Evolutionary conservation across 1,284 basidiomycete species (phyloP).

Genomic region (Neotropicomus parvogracilis): DNA sequence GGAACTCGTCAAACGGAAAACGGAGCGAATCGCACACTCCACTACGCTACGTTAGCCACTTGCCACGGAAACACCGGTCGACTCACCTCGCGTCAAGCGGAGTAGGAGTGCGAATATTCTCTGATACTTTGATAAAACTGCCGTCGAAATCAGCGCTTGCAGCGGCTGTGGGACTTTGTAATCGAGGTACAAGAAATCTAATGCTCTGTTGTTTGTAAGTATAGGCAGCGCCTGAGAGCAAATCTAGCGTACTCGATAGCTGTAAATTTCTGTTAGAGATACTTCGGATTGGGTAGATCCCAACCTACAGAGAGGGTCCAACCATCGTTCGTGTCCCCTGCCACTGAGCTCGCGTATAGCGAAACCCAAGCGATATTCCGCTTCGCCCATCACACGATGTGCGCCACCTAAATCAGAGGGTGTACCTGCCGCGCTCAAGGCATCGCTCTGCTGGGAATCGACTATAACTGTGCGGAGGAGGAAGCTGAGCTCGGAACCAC

Average conservation of each 20-base stretch:
- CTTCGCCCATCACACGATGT: slow-evolving; percentile 51
- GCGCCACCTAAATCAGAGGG: slow-evolving; percentile 19
- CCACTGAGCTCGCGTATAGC: slow-evolving; percentile 71
- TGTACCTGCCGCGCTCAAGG: slow-evolving; percentile 2
- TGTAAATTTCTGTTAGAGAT: slow-evolving; percentile 14
- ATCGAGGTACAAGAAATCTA: slow-evolving; percentile 85
- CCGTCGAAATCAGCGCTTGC: slow-evolving; percentile 63
- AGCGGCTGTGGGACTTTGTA: slow-evolving; percentile 78
- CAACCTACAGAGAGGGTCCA: slow-evolving; percentile 70
- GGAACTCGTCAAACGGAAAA: slow-evolving; percentile 59
- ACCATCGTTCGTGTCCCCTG: slow-evolving; percentile 66
- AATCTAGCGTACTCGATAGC: slow-evolving; percentile 27
- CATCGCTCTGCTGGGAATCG: slow-evolving; percentile 54
- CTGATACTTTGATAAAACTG: slow-evolving; percentile 80
- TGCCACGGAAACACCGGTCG: not conserved
- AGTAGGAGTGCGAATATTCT: slow-evolving; percentile 75
- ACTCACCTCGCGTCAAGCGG: slow-evolving; percentile 68
- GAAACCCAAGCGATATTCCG: slow-evolving; percentile 78
- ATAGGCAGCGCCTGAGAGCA: slow-evolving; percentile 52
- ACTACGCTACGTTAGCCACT: slow-evolving; percentile 41
- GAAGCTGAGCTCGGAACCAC: slow-evolving; percentile 78
- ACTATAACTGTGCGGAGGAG: slow-evolving; percentile 76
- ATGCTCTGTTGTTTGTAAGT: slow-evolving; percentile 49
- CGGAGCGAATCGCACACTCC: slow-evolving; percentile 63
- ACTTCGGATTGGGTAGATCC: not conserved